These are phyloP conservation scores for Daedaleopsis sinensis DNA, from an alignment of 768 basidiomycete species.

Conservation along the genomic window DNA sequence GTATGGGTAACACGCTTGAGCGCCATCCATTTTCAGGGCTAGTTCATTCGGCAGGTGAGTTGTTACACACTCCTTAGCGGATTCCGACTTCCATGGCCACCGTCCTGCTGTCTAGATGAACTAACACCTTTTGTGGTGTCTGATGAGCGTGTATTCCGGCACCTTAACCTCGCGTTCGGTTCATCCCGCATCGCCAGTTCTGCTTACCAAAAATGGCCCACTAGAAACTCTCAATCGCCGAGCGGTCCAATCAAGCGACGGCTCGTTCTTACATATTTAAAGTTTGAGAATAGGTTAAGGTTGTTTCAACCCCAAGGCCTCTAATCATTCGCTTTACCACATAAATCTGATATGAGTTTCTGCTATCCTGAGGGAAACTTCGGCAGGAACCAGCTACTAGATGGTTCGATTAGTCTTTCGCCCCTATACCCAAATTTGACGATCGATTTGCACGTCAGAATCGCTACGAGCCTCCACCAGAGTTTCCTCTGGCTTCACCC, in stretches of 20 bases:
- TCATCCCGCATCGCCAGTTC: constrained; percentile 75
- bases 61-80: constrained; percentile 88
- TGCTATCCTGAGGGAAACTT: constrained; percentile 84
- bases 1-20: constrained; percentile 87
- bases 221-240: constrained; percentile 69
- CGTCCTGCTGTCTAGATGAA: constrained; percentile 88
- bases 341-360: constrained; percentile 60
- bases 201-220: constrained; percentile 77
- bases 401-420: constrained; percentile 96
- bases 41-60: constrained; percentile 91
- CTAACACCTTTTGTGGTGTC: constrained; percentile 86
- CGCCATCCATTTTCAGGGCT: constrained; percentile 92
- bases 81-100: constrained; percentile 87
- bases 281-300: constrained; percentile 84
- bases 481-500: constrained; percentile 70
- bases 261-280: constrained; percentile 64
- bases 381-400: constrained; percentile 92
- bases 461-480: constrained; percentile 94
- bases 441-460: constrained; percentile 97
- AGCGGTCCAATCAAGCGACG: constrained; percentile 52
- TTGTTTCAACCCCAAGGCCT: constrained; percentile 87
- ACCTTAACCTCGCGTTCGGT: constrained; percentile 78
- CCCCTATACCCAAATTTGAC: constrained; percentile 95
- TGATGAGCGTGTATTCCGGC: constrained; percentile 82
- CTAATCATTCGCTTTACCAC: constrained; percentile 89